Evolutionary conservation across 2,329 filamentous ascomycete genomes (phyloP), one percentile per base, ranked within the genome.

Genomic region (Trichoderma sp.): DNA sequence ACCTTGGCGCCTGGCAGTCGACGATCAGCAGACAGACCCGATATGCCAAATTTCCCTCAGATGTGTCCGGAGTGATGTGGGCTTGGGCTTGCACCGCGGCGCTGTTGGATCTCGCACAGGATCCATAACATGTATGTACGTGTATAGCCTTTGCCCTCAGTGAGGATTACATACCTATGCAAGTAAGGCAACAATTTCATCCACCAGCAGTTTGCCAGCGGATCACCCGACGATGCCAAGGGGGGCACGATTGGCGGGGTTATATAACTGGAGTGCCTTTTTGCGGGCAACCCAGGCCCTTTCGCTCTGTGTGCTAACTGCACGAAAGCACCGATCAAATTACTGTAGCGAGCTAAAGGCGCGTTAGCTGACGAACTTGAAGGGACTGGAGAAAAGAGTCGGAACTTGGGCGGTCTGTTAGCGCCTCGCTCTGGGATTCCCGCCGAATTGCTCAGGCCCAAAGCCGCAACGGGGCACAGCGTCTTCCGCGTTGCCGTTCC

Each of bases 31-130:
- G 14, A 28, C 51, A 43, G 32, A 28, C 47, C 39, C 24, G 39
- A 43, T 30, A 58, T 34, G 21, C 47, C 51, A 28, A 58, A 67
- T 67, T 67, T 67, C 64, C 64, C 64, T 67, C 64, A 58, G 51
- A 34, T 53, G 24, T 58, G 32, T 43, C 39, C 53, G 18, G 53
- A 43, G 51, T 26, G 34, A 53, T 53, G 47, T 24, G 47, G 47
- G 47, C 47, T 53, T 65, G 43, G 62, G 62, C 24, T 53, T 51
- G 64, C 39, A 58, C 64, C 5, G n/a, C 62, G 14, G 43, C 43
- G 62, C 39, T 51, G 36, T 30, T 64, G 26, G 30, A 56, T 56
- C 47, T 66, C 21, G 26, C 43, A 39, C 32, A n/a, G 47, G 47
- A 66, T 26, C 61, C 36, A 53, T 53, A 51, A 18, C 43, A 24